Evolutionary conservation across 768 basidiomycete species (phyloP).

Genomic region (Suillus subluteus): DNA sequence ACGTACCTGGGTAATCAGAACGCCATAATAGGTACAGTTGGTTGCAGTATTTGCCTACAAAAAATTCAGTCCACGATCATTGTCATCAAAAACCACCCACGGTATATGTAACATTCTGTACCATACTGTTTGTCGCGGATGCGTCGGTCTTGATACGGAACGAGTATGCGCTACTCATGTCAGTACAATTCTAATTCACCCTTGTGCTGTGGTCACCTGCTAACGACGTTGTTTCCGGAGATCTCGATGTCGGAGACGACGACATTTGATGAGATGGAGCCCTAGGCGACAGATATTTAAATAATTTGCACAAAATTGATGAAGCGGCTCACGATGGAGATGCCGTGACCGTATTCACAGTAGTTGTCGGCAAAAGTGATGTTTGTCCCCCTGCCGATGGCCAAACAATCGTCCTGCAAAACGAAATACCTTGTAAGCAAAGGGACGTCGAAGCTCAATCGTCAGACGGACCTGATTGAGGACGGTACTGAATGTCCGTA

Average conservation of each 20-base stretch:
- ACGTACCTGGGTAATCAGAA: constrained; percentile 61
- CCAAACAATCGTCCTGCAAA: constrained; percentile 63
- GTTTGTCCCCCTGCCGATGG: constrained; percentile 48
- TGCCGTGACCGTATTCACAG: constrained; percentile 66
- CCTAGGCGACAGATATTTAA: constrained; percentile 38
- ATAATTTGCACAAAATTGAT: not conserved
- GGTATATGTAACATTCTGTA: constrained; percentile 53
- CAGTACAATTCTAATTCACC: not conserved
- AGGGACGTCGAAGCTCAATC: not conserved
- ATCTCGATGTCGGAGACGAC: constrained; percentile 53
- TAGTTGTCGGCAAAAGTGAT: constrained; percentile 53
- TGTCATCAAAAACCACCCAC: constrained; percentile 30
- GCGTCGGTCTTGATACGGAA: constrained; percentile 65
- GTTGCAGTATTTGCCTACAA: constrained; percentile 56
- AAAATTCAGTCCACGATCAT: constrained; percentile 1
- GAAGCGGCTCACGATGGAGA: constrained; percentile 47
- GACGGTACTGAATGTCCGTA: constrained; percentile 19
- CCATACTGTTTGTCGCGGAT: constrained; percentile 47
- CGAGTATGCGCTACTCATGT: constrained; percentile 46
- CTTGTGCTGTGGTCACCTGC: constrained; percentile 43
- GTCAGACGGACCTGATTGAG: constrained; percentile 25
- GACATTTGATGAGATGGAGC: constrained; percentile 52
- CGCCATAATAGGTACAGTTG: constrained; percentile 51
- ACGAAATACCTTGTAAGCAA: not conserved
- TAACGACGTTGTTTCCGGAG: constrained; percentile 53